Conservation (phyloP, 768 basidiomycete species). For the Kwoniella heveanensis region DNA sequence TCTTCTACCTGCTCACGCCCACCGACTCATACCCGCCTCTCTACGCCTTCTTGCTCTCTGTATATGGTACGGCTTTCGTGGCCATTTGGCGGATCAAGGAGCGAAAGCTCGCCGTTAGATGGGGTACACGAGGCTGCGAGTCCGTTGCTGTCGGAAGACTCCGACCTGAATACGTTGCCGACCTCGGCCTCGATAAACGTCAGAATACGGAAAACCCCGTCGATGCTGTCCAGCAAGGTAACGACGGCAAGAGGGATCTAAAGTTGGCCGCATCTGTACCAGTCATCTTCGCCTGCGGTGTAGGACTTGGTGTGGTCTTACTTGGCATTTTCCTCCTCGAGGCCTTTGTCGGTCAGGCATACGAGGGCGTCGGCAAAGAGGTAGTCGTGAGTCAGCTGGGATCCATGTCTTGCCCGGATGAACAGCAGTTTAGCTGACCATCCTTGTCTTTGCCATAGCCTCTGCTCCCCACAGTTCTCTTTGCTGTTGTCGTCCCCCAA, state of each 20-base stretch:
- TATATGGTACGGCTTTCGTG: conserved; percentile 84
- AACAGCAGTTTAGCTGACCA: not conserved
- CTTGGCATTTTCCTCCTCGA: conserved; percentile 74
- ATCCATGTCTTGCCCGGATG: not conserved
- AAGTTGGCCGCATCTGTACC: conserved; percentile 51
- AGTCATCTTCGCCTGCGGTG: conserved; percentile 68
- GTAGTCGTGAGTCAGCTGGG: conserved; percentile 66
- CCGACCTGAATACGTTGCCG: conserved; percentile 49
- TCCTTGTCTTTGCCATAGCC: conserved; percentile 60
- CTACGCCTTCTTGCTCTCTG: conserved; percentile 73
- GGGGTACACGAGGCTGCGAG: conserved; percentile 68
- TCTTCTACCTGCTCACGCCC: conserved; percentile 63
- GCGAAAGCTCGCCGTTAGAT: conserved; percentile 75
- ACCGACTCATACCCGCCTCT: conserved; percentile 69
- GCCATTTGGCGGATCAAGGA: conserved; percentile 92
- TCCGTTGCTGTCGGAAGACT: conserved; percentile 53
- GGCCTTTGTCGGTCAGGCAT: conserved; percentile 84
- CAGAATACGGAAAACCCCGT: conserved; percentile 24
- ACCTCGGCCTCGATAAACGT: conserved; percentile 34
- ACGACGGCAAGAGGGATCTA: conserved; percentile 44
- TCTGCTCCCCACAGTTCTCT: conserved; percentile 79
- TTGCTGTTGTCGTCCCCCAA: conserved; percentile 76
- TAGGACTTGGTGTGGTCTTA: conserved; percentile 68
- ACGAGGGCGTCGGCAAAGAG: conserved; percentile 80
- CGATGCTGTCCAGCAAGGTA: conserved; percentile 36